Base-by-base conservation (phyloP, 306 rosid species). In the Cicer bijugum region DNA sequence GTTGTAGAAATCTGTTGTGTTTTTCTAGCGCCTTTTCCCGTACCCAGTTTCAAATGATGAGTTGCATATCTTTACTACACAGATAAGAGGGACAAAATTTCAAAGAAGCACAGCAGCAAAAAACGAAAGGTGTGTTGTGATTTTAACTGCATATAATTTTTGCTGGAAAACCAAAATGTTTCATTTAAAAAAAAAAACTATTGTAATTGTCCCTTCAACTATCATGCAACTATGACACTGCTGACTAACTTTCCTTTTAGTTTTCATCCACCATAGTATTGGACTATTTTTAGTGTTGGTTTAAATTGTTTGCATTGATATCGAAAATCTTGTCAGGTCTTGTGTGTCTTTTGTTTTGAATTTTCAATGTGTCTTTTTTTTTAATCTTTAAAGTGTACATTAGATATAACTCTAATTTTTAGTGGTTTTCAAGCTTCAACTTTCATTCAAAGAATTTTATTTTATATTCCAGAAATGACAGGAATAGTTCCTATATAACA, bases 91-190 rank as follows among this genome's bases (percentile, higher is more conserved):
- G 90, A 85, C 80, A 90, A 66, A 88, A 87, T 82, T 82, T 52
- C 86, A 40, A 95, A 92, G 96, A 95, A 95, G 80, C 97, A 85
- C 80, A 83, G 93, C 89, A 86, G 89, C 88, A 94, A 77, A 87
- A 91, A 86, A 87, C 82, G 92, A 85, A 94, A 89, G 97, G 97
- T 94, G 82, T 78, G 59, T 61, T 75, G 28, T 78, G 75, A 51
- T 76, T 83, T 78, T 44, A 35, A 4, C 71, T 67, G 50, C 55
- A 78, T 72, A 58, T 48, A 15, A 35, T 12, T 37, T 44, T 73
- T 47, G 77, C 45, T 53, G 9, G 70, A 19, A 64, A 79, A 77
- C 65, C 71, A 46, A 14, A 51, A 61, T 75, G 9, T 67, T 66
- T 66, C 42, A 52, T 53, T 60, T 16, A 12, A 8, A 20, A 59